Percentiles rank a stretch among this genome's conserved stretches.
These are phyloP conservation scores for Gossypium sturtianum DNA, from an alignment of 345 rosid genomes.

Conservation along the genomic window DNA sequence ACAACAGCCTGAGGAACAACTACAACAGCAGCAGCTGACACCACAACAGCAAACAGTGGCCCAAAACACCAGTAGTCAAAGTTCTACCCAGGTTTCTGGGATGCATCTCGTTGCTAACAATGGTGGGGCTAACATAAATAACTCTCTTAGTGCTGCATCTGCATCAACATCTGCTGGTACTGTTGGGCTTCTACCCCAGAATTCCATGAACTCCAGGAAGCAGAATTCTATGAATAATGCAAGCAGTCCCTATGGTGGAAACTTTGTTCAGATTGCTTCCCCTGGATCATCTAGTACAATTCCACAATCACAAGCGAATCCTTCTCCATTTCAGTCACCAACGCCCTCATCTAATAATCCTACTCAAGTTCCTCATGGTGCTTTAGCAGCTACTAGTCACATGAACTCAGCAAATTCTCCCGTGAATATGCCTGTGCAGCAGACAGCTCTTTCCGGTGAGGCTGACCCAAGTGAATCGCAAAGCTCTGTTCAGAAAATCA, in stretches of 20 bases:
- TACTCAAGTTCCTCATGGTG: conserved; percentile 46
- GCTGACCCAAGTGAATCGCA: conserved; percentile 58
- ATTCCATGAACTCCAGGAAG: conserved; percentile 77
- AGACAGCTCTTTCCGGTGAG: conserved; percentile 47
- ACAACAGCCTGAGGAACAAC: conserved; percentile 65
- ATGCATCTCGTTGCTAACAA: conserved; percentile 52
- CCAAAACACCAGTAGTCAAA: conserved; percentile 47
- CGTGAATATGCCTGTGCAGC: conserved; percentile 51
- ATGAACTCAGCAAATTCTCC: conserved; percentile 54
- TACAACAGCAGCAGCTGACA: conserved; percentile 31
- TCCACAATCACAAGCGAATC: conserved; percentile 54
- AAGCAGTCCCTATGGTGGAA: conserved; percentile 75
- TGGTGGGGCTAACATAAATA: conserved; percentile 46
- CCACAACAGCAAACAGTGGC: conserved; percentile 42
- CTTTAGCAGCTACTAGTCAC: conserved; percentile 48
- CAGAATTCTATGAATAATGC: conserved; percentile 67
- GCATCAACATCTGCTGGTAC: conserved; percentile 64
- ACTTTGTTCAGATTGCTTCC: conserved; percentile 64
- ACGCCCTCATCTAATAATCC: conserved; percentile 57
- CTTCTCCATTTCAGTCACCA: conserved; percentile 71
- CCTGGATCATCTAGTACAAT: conserved; percentile 74
- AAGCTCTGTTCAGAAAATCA: conserved; percentile 82
- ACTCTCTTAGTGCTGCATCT: conserved; percentile 47
- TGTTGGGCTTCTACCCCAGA: conserved; percentile 86
- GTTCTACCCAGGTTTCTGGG: conserved; percentile 40